Evolutionary conservation across 2,329 filamentous ascomycete genomes (phyloP).

Genomic region (Neofusicoccum laricinum): DNA sequence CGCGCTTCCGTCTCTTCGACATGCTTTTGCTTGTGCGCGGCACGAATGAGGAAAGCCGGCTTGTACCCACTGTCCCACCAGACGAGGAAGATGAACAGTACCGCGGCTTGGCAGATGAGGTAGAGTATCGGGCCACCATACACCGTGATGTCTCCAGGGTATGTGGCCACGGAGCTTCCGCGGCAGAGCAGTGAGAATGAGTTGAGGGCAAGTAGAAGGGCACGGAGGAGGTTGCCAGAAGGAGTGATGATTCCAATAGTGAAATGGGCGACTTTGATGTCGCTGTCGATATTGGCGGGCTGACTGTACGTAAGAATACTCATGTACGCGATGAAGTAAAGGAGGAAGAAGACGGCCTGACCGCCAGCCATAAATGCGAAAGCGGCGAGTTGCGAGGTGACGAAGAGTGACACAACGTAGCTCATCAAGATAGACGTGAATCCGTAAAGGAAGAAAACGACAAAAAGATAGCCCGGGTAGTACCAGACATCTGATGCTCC

Average conservation of each 20-base stretch:
- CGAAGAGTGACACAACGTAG: conserved; percentile 79
- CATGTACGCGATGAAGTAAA: conserved; percentile 48
- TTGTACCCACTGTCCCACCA: conserved; percentile 73
- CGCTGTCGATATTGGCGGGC: conserved; percentile 64
- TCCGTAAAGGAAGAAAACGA: conserved; percentile 78
- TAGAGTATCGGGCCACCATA: conserved; percentile 87
- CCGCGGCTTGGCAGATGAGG: conserved; percentile 68
- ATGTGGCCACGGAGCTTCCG: conserved; percentile 59
- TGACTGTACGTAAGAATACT: conserved; percentile 72
- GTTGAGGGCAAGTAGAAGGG: conserved; percentile 76
- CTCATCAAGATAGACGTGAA: conserved; percentile 71
- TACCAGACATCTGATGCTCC: conserved; percentile 68
- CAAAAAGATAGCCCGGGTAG: conserved; percentile 74
- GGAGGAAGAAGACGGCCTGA: conserved; percentile 57
- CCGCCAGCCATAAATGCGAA: conserved; percentile 79
- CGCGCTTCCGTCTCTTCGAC: conserved; percentile 44
- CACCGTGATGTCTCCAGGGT: conserved; percentile 67
- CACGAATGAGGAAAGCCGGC: conserved; percentile 52
- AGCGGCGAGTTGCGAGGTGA: conserved; percentile 73
- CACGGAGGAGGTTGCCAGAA: conserved; percentile 69
- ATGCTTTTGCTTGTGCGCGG: conserved; percentile 38
- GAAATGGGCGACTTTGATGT: conserved; percentile 70
- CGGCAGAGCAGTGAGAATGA: conserved; percentile 76
- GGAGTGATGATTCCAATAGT: conserved; percentile 72
- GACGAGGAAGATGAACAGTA: conserved; percentile 70